These are phyloP conservation scores for Epichloe gansuensis DNA, from an alignment of 2,329 filamentous ascomycete species.

Conservation along the genomic window DNA sequence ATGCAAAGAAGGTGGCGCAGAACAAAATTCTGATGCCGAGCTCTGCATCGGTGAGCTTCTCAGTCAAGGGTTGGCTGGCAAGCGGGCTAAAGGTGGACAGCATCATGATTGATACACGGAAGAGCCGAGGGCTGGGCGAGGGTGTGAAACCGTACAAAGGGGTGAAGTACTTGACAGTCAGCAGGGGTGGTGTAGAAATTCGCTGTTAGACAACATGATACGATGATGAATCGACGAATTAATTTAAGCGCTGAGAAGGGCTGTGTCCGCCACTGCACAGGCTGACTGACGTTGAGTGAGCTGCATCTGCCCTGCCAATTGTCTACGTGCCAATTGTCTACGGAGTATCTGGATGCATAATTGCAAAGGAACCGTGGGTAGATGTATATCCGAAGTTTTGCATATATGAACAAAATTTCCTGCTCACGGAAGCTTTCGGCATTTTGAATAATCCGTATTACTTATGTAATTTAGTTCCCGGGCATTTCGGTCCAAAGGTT, in stretches of 20 bases:
- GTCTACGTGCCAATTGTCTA: no score
- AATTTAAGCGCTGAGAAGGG: background rate
- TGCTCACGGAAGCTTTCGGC: no score
- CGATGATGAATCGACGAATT: background rate
- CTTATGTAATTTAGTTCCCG: background rate
- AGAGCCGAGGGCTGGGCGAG: constrained; percentile 75
- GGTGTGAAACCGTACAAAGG: constrained; percentile 93
- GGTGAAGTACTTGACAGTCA: constrained; percentile 86
- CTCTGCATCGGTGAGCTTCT: constrained; percentile 61
- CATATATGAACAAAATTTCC: no score
- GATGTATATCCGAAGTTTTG: no score
- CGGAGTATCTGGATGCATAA: no score
- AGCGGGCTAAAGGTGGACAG: constrained; percentile 58
- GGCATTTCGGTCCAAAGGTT: background rate
- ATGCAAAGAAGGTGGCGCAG: constrained; percentile 47
- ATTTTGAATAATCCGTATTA: no score
- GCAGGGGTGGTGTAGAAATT: constrained; percentile 52
- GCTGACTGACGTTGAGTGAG: no score
- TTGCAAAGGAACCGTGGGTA: no score
- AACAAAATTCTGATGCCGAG: constrained; percentile 72
- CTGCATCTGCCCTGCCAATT: no score
- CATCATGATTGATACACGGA: constrained; percentile 59
- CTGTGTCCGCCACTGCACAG: no score
- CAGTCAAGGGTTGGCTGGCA: constrained; percentile 56
- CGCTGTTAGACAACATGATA: constrained; percentile 32